Evolutionary conservation across 345 rosid genomes (phyloP), one percentile per base, ranked within the genome.

Genomic region (Tarenaya hassleriana): DNA sequence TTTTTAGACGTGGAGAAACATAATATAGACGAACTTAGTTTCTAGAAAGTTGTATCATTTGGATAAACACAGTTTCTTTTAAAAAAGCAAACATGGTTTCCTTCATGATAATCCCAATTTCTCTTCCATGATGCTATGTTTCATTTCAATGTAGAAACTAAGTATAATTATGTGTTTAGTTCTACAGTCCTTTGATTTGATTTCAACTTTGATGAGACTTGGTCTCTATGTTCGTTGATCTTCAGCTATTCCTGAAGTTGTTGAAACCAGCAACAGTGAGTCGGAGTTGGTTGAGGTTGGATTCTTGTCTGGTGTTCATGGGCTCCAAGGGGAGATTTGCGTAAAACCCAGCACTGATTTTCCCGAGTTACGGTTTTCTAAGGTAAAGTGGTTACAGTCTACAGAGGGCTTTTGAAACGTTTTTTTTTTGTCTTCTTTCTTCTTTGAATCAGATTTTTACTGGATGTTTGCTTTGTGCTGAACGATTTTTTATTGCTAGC

Each of bases 321-420:
- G 97, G 10, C 69, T 90, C 4, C 83, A 74, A 41, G 97, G 97
- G 4, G 96, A 86, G 67, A 48, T 84, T 65, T 82, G 78, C 61
- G 71, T 86, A 0, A 86, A 90, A 68, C 80, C 94, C 21, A 80
- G 32, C 59, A 90, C 94, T 7, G 97, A 75, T 68, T 90, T 90
- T 72, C 91, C 94, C 43, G 83, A 81, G 68, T 70, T 86, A 35
- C 78, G 97, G 39, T 86, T 84, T 72, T 68, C 84, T 38, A 58
- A 67, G 84, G 94, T 86, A 74, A 29, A 12, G 4, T 17, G 55
- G 7, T 8, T 37, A 21, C 41, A n/a, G n/a, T n/a, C n/a, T n/a
- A 20, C n/a, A 33, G 2, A 32, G 8, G 5, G 1, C 16, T 35
- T 50, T 20, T 24, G 8, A 11, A 7, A 46, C 41, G 17, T 48